phyloP scores from a whole-genome alignment of 805 yeast species.

The Teunomyces barrocoloradensis region DNA sequence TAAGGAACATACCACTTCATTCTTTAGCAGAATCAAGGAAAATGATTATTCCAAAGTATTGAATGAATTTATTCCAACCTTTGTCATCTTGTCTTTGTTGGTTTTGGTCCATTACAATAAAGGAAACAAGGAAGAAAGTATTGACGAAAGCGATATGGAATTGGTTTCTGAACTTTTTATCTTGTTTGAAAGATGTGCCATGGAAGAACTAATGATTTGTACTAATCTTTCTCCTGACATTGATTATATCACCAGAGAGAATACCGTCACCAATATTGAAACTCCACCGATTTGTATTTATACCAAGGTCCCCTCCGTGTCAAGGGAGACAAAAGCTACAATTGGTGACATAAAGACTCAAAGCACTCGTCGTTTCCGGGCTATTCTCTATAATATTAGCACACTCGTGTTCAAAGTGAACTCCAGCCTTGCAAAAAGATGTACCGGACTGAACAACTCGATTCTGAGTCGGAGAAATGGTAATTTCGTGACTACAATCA shows the following conservation, averaged over 20 bases:
- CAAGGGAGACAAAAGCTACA: background rate
- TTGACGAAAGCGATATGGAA: conserved; percentile 43
- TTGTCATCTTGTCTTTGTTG: background rate
- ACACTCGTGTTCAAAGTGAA: background rate
- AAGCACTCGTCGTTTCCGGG: background rate
- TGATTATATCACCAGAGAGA: conserved; percentile 37
- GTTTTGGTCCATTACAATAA: background rate
- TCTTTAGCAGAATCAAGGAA: background rate
- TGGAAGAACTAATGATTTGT: conserved; percentile 59
- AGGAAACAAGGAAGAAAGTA: conserved; percentile 39
- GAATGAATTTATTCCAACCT: background rate
- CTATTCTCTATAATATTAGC: background rate
- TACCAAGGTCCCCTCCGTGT: conserved; percentile 27
- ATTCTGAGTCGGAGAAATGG: conserved; percentile 34
- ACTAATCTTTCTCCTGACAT: conserved; percentile 46
- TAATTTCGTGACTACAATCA: conserved; percentile 30
- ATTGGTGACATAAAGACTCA: background rate
- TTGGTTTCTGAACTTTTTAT: conserved; percentile 29
- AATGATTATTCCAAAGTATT: background rate
- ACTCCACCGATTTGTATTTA: conserved; percentile 45
- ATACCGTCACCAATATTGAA: conserved; percentile 24
- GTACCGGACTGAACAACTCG: conserved; percentile 7
- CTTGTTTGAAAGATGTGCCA: conserved; percentile 48
- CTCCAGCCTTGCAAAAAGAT: background rate
- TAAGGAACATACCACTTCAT: background rate